Base-by-base conservation (phyloP, 1,284 basidiomycete genomes). In the Cutaneotrichosporon sp. region DNA sequence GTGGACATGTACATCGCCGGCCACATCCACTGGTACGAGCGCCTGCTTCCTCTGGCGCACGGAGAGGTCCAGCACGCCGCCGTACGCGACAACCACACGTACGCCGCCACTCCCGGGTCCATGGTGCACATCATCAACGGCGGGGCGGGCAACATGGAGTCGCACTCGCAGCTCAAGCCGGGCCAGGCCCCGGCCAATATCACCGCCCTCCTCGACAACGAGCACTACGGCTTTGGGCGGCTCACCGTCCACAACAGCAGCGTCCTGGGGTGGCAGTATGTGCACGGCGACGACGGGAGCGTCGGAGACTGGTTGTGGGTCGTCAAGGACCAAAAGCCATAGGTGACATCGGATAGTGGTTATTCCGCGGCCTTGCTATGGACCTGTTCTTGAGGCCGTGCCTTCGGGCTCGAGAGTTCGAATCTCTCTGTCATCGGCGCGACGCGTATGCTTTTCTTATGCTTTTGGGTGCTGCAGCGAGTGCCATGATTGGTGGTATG, bases 1-100 rank as follows among this genome's bases (percentile, higher is more conserved):
- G 78, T 79, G 22, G 79, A 80, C 59, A 62, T 75, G 22, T 75
- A 73, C 58, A 45, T 74, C 22, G 50, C 64, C 13, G 77, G 78
- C 25, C 78, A 80, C 64, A 76, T 78, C 33, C 78, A 80, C 69
- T 75, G 73, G 69, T 72, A 74, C 54, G 75, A 80, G 62, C 69
- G 76, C n/a, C 64, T 73, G 14, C 67, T 62, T 27, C 78, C 78
- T 0, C 66, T 77, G 25, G 64, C 72, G 52, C 71, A 72, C 62
- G 68, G 60, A 13, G 72, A 70, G 14, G 68, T 73, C 46, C 69
- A 70, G 64, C 31, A 66, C 8, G 60, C 59, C 20, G 59, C 58
- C 7, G 58, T 74, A 20, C 63, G 73, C 62, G 67, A 74, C 68
- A 73, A 76, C 59, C 67, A 75, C 64, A 75, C 74, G 9, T 69